These are phyloP conservation scores for Fistulifera pelliculosa DNA, from an alignment of 108 stramenopile species.

Conservation along the genomic window DNA sequence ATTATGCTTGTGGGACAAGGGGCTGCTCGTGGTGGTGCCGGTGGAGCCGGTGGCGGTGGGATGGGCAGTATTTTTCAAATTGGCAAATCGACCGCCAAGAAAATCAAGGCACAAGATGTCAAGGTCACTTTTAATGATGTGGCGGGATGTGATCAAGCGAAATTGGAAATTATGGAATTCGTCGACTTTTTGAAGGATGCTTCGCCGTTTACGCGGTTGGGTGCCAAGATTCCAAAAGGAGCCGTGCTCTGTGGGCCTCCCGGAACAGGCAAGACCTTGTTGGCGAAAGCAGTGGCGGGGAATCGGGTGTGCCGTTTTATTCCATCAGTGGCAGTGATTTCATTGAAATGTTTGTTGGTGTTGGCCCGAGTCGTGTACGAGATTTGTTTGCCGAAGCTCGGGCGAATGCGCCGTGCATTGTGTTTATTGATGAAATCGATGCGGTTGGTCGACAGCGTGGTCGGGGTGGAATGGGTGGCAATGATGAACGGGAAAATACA, in stretches of 20 bases:
- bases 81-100: conserved; percentile 85
- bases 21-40: conserved; percentile 52
- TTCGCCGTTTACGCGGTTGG: conserved; percentile 82
- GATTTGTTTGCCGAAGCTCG: conserved; percentile 96
- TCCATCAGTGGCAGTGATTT: conserved; percentile 95
- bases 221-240: conserved; percentile 97
- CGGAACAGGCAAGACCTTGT: conserved; percentile 91
- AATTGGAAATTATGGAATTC: conserved; percentile 98
- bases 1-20: conserved; percentile 59
- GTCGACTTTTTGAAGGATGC: conserved; percentile 95
- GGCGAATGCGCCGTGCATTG: conserved; percentile 86
- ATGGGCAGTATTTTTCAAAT: conserved; percentile 53
- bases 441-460: conserved; percentile 96
- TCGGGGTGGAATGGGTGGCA: conserved; percentile 80
- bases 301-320: conserved; percentile 95
- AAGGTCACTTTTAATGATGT: conserved; percentile 90
- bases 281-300: conserved; percentile 99
- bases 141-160: conserved; percentile 98
- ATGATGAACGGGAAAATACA: conserved; percentile 98
- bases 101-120: conserved; percentile 80
- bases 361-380: conserved; percentile 94
- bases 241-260: conserved; percentile 93
- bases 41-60: conserved; percentile 53
- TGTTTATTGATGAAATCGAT: conserved; percentile 99
- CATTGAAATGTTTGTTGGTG: conserved; percentile 98